A percentile compares a stretch with the other conserved stretches of the same genome.
Evolutionary conservation across 768 basidiomycete species (phyloP).

Genomic region (Exidia glandulosa): DNA sequence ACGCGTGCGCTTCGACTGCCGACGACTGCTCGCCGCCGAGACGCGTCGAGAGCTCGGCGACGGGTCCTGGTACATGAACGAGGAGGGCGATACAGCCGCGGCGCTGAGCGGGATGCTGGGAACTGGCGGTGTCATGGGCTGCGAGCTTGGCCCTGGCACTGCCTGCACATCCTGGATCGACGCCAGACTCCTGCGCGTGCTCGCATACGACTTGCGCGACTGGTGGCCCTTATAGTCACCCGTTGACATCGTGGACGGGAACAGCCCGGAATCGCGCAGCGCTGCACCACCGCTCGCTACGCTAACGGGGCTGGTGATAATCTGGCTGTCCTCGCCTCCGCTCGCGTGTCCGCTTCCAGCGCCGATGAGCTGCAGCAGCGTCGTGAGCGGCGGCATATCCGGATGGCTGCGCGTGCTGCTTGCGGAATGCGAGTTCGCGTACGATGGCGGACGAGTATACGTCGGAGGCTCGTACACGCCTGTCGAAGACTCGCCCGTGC

Average conservation of each 20-base stretch:
- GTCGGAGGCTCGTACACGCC: neutral
- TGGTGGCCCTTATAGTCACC: neutral
- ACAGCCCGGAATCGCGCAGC: neutral
- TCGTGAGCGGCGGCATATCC: neutral
- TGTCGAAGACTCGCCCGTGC: neutral
- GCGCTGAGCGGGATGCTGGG: neutral
- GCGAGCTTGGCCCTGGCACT: neutral
- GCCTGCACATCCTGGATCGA: neutral
- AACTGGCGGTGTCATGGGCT: neutral
- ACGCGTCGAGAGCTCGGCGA: neutral
- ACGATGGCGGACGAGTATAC: neutral
- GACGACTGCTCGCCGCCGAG: neutral
- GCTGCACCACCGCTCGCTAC: neutral
- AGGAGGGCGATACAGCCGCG: neutral
- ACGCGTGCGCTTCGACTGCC: neutral
- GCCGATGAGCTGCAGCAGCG: neutral
- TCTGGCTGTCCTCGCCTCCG: neutral
- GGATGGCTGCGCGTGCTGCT: neutral
- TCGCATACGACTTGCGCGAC: neutral
- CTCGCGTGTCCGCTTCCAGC: neutral
- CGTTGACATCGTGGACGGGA: neutral
- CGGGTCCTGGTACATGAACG: neutral
- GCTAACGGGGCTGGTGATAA: neutral
- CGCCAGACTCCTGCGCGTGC: neutral
- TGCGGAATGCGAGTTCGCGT: neutral